Evolutionary conservation across 306 rosid species (phyloP).

Genomic region (Mucuna pruriens): DNA sequence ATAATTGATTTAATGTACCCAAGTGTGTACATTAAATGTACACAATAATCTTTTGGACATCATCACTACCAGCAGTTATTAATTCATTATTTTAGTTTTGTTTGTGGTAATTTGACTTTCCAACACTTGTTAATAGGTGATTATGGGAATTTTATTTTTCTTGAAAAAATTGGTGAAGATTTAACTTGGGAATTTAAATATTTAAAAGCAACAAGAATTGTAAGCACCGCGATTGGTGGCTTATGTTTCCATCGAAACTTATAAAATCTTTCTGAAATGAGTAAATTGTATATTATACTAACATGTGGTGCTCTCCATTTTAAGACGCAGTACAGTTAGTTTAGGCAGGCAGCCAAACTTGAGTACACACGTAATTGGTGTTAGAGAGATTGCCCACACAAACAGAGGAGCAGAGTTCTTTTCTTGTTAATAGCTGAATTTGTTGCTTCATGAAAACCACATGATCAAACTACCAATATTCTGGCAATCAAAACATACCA

Average conservation of each 20-base stretch:
- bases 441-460: slow-evolving; percentile 65
- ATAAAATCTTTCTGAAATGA: not conserved
- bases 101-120: not conserved
- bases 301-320: slow-evolving; percentile 28
- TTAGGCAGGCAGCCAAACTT: not conserved
- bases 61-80: no score
- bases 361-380: slow-evolving; percentile 40
- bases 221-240: slow-evolving; percentile 2
- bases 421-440: slow-evolving; percentile 33
- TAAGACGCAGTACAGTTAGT: slow-evolving; percentile 9
- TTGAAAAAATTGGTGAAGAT: not conserved
- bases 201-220: not conserved
- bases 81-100: not conserved
- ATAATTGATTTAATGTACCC: not conserved
- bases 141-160: not conserved
- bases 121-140: not conserved
- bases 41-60: not conserved
- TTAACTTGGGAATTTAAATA: not conserved
- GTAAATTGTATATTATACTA: not conserved
- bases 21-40: not conserved
- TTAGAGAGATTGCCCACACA: slow-evolving; percentile 35
- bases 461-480: slow-evolving; percentile 68
- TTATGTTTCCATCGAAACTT: not conserved
- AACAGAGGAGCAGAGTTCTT: slow-evolving; percentile 27
- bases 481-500: slow-evolving; percentile 39